Percentiles rank a stretch among this genome's conserved stretches.
phyloP scores from a whole-genome alignment of 805 yeast genomes.

The Yarrowia hollandica region DNA sequence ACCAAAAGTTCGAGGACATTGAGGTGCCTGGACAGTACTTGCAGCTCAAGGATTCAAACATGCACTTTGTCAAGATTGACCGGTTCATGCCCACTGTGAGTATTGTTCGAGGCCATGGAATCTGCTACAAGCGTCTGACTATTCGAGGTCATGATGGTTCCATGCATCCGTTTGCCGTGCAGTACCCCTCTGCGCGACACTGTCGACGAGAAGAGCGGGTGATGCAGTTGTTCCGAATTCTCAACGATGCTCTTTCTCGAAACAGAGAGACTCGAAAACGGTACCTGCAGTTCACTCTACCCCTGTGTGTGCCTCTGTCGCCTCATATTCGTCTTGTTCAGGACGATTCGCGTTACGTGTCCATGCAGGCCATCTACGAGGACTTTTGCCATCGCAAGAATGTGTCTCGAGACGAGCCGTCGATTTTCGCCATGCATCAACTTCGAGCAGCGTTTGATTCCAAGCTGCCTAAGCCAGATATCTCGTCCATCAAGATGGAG shows the following conservation, averaged over 20 bases:
- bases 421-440: conserved; percentile 80
- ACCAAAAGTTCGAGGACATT: conserved; percentile 95
- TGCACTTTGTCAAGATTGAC: conserved; percentile 91
- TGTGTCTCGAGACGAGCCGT: conserved; percentile 83
- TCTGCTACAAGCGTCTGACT: conserved; percentile 83
- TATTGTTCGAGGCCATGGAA: conserved; percentile 82
- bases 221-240: conserved; percentile 84
- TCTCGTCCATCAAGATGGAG: conserved; percentile 84
- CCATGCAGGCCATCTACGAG: conserved; percentile 83
- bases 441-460: conserved; percentile 92
- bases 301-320: conserved; percentile 88
- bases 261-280: conserved; percentile 88
- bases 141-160: conserved; percentile 94
- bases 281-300: conserved; percentile 78
- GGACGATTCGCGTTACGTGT: conserved; percentile 74
- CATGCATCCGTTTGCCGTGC: conserved; percentile 89
- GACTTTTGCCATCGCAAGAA: conserved; percentile 73
- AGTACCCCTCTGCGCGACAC: conserved; percentile 96
- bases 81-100: conserved; percentile 88
- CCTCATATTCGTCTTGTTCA: conserved; percentile 90
- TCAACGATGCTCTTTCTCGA: conserved; percentile 75
- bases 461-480: conserved; percentile 88
- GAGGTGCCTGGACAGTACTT: conserved; percentile 97
- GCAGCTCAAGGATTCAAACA: conserved; percentile 79
- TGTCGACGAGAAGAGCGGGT: conserved; percentile 95